Evolutionary conservation across 345 rosid species (phyloP).

Genomic region (Isatis tinctoria): DNA sequence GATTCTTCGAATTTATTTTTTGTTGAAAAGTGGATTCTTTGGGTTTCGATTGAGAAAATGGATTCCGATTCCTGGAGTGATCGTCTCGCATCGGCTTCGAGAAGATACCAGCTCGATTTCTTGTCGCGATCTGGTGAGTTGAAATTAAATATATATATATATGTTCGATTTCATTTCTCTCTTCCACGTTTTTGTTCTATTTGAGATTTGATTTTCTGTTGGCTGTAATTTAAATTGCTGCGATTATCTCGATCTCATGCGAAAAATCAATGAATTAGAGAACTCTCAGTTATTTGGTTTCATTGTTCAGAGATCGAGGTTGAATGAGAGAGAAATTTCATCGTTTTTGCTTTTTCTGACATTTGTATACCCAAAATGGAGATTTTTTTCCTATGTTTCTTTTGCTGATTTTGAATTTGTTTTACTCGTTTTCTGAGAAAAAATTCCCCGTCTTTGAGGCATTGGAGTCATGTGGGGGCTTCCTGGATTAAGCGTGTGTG

Average conservation of each 20-base stretch:
- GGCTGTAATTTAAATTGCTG: background rate
- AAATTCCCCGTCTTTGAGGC: background rate
- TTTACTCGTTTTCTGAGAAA: background rate
- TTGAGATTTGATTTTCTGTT: constrained; percentile 18
- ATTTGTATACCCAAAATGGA: background rate
- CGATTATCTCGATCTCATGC: background rate
- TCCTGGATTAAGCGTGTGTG: constrained; percentile 12
- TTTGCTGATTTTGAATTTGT: background rate
- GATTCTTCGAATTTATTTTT: constrained; percentile 4
- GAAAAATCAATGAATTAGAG: background rate
- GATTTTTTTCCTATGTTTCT: background rate
- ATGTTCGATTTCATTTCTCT: background rate
- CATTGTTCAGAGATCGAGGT: background rate
- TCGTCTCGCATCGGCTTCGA: constrained; percentile 80
- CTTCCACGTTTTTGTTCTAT: background rate
- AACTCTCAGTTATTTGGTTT: background rate
- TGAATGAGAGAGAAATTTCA: background rate
- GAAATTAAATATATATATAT: background rate
- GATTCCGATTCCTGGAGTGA: constrained; percentile 87
- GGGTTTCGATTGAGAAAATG: constrained; percentile 41
- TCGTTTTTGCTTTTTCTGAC: background rate
- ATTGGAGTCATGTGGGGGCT: background rate
- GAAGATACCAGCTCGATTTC: constrained; percentile 75
- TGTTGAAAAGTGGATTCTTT: constrained; percentile 12
- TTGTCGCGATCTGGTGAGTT: constrained; percentile 88